Evolutionary conservation across 768 basidiomycete genomes (phyloP).

Genomic region (Boletus vinaceobasis): DNA sequence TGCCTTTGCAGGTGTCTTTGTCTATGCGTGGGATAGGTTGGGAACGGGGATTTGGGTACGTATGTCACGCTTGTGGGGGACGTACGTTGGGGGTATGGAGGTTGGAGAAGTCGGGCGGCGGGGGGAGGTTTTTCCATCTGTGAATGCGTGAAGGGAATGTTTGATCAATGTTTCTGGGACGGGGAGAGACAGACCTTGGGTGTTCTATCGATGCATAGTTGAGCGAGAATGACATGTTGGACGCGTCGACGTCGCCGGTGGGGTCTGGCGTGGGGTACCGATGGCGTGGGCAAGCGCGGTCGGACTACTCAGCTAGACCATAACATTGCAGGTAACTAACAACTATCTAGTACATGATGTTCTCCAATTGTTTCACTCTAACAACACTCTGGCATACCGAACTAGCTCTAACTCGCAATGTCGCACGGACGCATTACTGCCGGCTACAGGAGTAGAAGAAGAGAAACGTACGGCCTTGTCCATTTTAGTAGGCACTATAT

Average conservation of each 20-base stretch:
- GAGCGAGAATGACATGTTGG: constrained; percentile 27
- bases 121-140: constrained; percentile 63
- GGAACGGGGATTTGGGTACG: no score
- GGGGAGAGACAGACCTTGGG: constrained; percentile 16
- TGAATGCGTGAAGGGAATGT: background rate
- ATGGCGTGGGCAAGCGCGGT: background rate
- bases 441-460: background rate
- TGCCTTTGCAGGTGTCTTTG: constrained; percentile 39
- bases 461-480: background rate
- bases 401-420: no score
- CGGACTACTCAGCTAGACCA: background rate
- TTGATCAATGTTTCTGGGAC: background rate
- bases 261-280: background rate
- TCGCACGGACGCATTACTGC: no score
- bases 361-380: no score
- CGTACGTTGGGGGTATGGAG: constrained; percentile 32
- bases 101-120: constrained; percentile 67
- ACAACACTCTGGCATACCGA: no score
- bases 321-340: no score
- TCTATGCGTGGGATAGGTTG: constrained; percentile 30
- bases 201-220: constrained; percentile 32
- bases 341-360: no score
- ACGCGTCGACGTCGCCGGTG: background rate
- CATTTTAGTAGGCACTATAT: background rate
- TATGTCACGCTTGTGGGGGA: background rate